Base-by-base conservation (phyloP, 1,139 yeast species). In the Keqinozyma sinolaborantium region DNA sequence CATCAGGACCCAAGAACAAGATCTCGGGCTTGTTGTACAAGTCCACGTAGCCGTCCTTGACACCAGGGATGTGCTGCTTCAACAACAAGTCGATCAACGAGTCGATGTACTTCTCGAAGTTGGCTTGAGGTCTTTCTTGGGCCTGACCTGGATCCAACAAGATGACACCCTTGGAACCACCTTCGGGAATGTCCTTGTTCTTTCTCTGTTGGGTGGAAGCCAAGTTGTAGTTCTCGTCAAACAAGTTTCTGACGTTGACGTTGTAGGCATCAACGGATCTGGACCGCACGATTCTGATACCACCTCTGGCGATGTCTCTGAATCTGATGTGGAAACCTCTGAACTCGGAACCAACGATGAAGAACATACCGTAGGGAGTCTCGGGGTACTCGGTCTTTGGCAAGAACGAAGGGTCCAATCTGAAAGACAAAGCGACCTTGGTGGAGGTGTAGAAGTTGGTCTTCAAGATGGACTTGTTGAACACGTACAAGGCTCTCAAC, bases 151-250 rank as follows among this genome's bases (percentile, higher is more conserved):
- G 77, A 54, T 90, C 90, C 46, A 92, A 73, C 50, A 92, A 72
- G 38, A 92, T 85, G 33, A 92, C 98, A 64, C 98, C 98, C 62
- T 92, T 92, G 30, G 97, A 87, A 28, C 98, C 98, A 57, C 98
- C 98, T 70, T 92, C 98, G 27, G 98, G 98, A 38, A 92, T 92
- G 67, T 92, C 98, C 69, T 92, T 92, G 65, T 92, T 92, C 66
- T 92, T 92, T 48, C 92, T 77, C 66, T 92, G 98, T 65, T 92
- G 98, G 27, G 98, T 92, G 40, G 83, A 80, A 26, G 98, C 98
- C 60, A 92, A 75, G 57, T 90, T 90, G 63, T 92, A 92, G 63
- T 92, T 92, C 60, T 92, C 98, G 60, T 92, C 98, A 61, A 92
- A 88, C 58, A 92, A 75, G 48, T 86, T 85, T 49, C 95, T 79